phyloP scores from a whole-genome alignment of 2,329 filamentous ascomycete species.

The Ophiostoma montium region DNA sequence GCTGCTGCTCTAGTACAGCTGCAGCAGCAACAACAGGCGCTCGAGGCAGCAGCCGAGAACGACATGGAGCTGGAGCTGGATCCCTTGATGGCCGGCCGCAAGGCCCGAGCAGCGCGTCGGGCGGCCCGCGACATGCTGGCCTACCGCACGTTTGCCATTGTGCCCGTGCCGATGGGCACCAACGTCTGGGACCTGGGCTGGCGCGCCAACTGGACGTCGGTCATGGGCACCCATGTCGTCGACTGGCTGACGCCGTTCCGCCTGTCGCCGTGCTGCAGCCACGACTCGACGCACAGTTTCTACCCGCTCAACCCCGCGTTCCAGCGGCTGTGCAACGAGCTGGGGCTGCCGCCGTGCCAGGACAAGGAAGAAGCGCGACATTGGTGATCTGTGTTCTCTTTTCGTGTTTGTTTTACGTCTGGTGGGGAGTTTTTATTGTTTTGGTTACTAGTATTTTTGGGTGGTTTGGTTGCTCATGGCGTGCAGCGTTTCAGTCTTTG shows the following conservation, averaged over 20 bases:
- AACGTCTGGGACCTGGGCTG: conserved; percentile 75
- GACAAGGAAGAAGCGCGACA: neutral
- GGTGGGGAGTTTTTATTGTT: no score
- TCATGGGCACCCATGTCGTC: conserved; percentile 58
- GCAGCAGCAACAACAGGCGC: neutral
- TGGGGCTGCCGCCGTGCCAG: conserved; percentile 18
- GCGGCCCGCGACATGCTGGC: conserved; percentile 31
- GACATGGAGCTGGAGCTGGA: conserved; percentile 7
- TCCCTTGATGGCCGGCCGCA: conserved; percentile 1
- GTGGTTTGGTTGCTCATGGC: no score
- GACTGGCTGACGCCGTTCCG: conserved; percentile 75
- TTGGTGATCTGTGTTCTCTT: neutral
- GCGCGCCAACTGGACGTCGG: conserved; percentile 56
- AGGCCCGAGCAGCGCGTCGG: conserved; percentile 4
- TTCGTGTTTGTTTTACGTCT: no score
- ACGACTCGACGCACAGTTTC: conserved; percentile 50
- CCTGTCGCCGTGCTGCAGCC: conserved; percentile 58
- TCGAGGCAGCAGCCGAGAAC: neutral
- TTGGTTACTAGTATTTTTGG: no score
- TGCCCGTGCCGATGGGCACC: conserved; percentile 57
- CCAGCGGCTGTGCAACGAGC: conserved; percentile 34
- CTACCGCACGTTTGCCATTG: conserved; percentile 61
- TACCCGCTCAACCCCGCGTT: conserved; percentile 54
- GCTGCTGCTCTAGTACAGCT: neutral
- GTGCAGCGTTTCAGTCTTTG: no score